These are phyloP conservation scores for Kwoniella sp. DNA, from an alignment of 768 basidiomycete genomes.

Conservation along the genomic window DNA sequence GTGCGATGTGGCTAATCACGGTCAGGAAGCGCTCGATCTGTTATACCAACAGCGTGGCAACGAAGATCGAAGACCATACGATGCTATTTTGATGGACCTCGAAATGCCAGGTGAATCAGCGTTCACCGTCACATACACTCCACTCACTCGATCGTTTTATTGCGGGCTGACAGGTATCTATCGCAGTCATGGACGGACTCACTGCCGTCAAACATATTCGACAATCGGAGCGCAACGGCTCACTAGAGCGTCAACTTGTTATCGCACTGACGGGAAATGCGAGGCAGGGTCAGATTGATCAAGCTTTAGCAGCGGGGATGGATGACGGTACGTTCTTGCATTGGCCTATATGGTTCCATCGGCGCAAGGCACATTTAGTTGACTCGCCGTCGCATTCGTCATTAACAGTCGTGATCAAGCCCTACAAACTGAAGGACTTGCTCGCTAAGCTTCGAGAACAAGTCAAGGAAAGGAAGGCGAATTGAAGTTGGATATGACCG, in stretches of 20 bases:
- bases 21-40: constrained; percentile 33
- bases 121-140: too few relatives aligned
- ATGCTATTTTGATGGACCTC: constrained; percentile 39
- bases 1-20: constrained; percentile 36
- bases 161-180: neutral
- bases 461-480: neutral
- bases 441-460: constrained; percentile 8
- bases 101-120: constrained; percentile 38
- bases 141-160: too few relatives aligned
- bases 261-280: constrained; percentile 50
- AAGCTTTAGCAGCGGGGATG: constrained; percentile 43
- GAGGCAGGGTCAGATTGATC: constrained; percentile 45
- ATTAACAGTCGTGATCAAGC: constrained; percentile 37
- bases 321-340: constrained; percentile 35
- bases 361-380: too few relatives aligned
- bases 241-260: constrained; percentile 23
- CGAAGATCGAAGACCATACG: constrained; percentile 14
- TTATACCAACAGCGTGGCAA: neutral
- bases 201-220: constrained; percentile 37
- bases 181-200: constrained; percentile 43
- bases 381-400: too few relatives aligned
- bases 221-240: constrained; percentile 22
- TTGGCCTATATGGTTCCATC: too few relatives aligned
- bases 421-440: constrained; percentile 28
- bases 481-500: too few relatives aligned